Base-by-base conservation (phyloP, 768 basidiomycete genomes). In the Psilocybe subaeruginosa region DNA sequence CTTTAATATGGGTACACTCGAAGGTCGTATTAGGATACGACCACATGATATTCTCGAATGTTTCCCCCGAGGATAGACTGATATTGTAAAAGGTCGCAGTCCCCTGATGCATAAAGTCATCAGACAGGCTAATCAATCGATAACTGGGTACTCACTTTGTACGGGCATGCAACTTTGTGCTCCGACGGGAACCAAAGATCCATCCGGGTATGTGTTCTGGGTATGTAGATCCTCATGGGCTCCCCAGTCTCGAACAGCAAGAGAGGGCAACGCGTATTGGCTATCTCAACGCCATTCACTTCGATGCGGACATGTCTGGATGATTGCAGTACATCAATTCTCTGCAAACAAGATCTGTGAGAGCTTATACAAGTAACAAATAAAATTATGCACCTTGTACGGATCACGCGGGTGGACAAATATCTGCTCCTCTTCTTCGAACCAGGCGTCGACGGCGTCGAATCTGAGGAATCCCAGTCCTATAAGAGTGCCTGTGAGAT, bases 381-480 rank as follows among this genome's bases (percentile, higher is more conserved):
- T 2, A 3, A 6, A 33, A 17, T 47, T 14, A 60, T 69, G 46
- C 3, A 87, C 88, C 78, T 90, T 89, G 73, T 87, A 90, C 1
- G 87, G 87, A 68, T 90, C 87, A 65, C 85, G 88, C 7, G 86
- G 84, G 61, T 90, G 88, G 1, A 79, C 74, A 59, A 78, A 84
- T 33, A 89, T 79, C 58, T 83, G 70, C 51, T 90, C 86, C 52
- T 88, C 87, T 67, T 89, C 87, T 73, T 89, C 87, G 54, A 88
- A 86, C 88, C 88, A 89, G 3, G 80, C 79, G 62, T 87, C 87
- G 66, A 81, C 79, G 16, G 78, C 79, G 12, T 72, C 70, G 55
- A 86, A 87, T 11, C 69, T 68, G 60, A 90, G 68, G 50, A 78
- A 83, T 39, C 83, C 73, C 30, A 88, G 74, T 5, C 82, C 83